phyloP scores from a whole-genome alignment of 495 filamentous ascomycete species.

The Tuber calosporum region DNA sequence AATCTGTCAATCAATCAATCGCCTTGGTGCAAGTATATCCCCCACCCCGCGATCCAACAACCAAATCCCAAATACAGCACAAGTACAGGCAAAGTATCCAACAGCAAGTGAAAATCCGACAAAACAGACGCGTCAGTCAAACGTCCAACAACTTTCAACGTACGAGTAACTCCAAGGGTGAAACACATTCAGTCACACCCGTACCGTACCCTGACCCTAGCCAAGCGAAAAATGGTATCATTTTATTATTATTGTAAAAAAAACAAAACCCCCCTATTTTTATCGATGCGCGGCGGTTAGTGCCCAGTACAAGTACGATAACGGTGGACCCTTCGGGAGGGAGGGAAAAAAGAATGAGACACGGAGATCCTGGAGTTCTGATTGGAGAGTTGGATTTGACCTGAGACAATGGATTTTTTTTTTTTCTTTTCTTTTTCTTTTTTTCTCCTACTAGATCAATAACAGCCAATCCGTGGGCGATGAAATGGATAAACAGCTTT shows the following conservation, averaged over 20 bases:
- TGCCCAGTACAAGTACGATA: no score
- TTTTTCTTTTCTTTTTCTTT: not conserved
- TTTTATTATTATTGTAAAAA: not conserved
- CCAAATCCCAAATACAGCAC: not conserved
- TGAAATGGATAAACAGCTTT: not conserved
- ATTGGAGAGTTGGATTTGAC: not conserved
- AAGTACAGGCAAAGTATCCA: not conserved
- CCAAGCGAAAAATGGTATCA: not conserved
- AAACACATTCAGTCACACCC: not conserved
- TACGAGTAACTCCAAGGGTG: not conserved
- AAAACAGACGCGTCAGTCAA: not conserved
- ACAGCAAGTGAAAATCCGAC: not conserved
- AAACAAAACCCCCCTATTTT: not conserved
- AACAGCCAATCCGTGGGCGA: not conserved
- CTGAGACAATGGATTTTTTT: not conserved
- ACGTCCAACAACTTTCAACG: not conserved
- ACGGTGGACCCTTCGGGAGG: no score
- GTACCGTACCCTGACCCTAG: not conserved
- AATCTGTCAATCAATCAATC: conserved; percentile 6
- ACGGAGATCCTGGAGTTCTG: not conserved
- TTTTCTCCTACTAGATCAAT: no score
- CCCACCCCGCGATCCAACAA: not conserved
- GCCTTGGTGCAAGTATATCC: not conserved
- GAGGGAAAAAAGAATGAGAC: not conserved
- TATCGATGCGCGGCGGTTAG: not conserved